These are phyloP conservation scores for Protomyces macrosporus DNA, from an alignment of 1,139 yeast genomes.

Conservation along the genomic window DNA sequence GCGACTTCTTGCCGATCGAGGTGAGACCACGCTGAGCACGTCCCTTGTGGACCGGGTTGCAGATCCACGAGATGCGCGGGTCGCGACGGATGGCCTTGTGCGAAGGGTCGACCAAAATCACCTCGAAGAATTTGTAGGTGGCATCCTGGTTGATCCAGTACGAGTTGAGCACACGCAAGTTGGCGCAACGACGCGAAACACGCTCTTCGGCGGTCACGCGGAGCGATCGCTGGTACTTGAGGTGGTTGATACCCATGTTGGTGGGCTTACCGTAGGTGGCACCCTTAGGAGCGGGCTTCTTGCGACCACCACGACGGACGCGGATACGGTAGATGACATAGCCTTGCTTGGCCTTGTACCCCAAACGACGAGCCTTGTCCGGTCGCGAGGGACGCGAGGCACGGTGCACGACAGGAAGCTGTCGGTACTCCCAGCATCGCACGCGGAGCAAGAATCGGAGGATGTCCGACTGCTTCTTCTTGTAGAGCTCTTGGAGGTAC, in stretches of 20 bases:
- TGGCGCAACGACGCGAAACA: constrained; percentile 98
- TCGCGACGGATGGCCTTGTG: constrained; percentile 99
- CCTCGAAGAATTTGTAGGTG: constrained; percentile 98
- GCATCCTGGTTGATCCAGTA: constrained; percentile 99
- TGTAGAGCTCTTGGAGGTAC: constrained; percentile 90
- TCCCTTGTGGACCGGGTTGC: constrained; percentile 99
- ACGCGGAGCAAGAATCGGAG: constrained; percentile 70
- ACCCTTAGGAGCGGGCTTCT: constrained; percentile 99
- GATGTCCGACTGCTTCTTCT: constrained; percentile 99
- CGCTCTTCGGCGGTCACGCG: constrained; percentile 99
- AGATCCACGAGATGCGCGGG: constrained; percentile 99
- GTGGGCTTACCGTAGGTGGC: constrained; percentile 99
- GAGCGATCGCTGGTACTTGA: constrained; percentile 98
- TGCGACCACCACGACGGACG: constrained; percentile 99
- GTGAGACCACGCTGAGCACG: constrained; percentile 99
- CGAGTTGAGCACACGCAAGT: constrained; percentile 98
- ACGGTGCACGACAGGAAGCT: constrained; percentile 97
- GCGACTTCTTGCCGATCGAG: constrained; percentile 41
- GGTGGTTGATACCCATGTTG: constrained; percentile 99
- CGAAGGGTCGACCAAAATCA: constrained; percentile 91
- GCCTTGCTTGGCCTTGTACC: constrained; percentile 99
- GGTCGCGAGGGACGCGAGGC: constrained; percentile 99
- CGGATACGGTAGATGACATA: constrained; percentile 97
- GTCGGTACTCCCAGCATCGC: constrained; percentile 99
- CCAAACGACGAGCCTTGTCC: constrained; percentile 99